Conservation (phyloP, 2,329 filamentous ascomycete genomes). For the Aspergillus nomiae region DNA sequence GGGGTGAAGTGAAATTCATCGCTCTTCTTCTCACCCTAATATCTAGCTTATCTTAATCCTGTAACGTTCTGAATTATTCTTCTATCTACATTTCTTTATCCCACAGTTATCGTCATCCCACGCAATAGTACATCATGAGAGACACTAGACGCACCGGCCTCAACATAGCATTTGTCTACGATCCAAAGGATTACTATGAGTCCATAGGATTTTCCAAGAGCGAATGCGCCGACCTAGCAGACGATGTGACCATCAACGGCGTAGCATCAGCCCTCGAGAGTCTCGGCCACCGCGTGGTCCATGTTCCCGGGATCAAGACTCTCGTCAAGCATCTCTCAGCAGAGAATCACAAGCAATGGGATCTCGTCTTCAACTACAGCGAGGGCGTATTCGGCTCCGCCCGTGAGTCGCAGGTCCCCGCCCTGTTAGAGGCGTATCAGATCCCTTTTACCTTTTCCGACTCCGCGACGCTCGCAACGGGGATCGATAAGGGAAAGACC, state of each 20-base stretch:
- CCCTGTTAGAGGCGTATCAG: slow-evolving; percentile 28
- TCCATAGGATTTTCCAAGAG: slow-evolving; percentile 13
- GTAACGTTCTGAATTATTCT: not conserved
- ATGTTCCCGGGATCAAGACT: slow-evolving; percentile 17
- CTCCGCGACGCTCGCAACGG: slow-evolving; percentile 24
- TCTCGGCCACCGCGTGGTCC: slow-evolving; percentile 17
- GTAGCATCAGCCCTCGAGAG: slow-evolving; percentile 14
- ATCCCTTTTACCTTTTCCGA: slow-evolving; percentile 27
- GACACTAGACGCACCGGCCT: not conserved
- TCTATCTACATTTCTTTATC: not conserved
- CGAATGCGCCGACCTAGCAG: slow-evolving; percentile 18
- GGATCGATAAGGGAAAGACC: slow-evolving; percentile 23
- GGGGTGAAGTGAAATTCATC: not conserved
- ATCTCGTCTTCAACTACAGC: slow-evolving; percentile 29
- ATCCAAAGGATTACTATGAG: slow-evolving; percentile 16
- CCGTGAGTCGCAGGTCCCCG: slow-evolving; percentile 28
- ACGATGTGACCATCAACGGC: slow-evolving; percentile 17
- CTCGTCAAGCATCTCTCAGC: slow-evolving; percentile 19
- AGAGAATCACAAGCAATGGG: slow-evolving; percentile 22
- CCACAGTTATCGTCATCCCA: not conserved
- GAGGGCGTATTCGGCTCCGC: slow-evolving; percentile 25
- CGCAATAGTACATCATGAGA: not conserved
- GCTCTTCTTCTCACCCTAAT: not conserved
- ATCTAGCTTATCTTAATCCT: not conserved
- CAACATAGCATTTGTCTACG: slow-evolving; percentile 17